Conservation (phyloP, 2,329 filamentous ascomycete genomes). For the Fusarium austroafricanum region DNA sequence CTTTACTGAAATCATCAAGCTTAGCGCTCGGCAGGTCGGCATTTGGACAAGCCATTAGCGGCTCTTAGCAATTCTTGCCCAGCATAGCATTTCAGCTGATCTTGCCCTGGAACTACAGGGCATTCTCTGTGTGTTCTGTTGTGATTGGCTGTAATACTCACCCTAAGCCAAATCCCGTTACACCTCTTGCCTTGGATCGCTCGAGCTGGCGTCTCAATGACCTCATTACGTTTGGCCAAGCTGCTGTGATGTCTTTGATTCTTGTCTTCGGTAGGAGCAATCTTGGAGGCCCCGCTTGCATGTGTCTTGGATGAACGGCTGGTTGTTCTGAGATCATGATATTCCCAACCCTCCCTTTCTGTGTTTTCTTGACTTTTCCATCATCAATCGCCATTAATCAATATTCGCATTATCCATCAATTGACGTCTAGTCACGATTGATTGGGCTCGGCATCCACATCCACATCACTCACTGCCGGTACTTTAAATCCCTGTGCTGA, state of each 20-base stretch:
- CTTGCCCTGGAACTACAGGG: constrained; percentile 12
- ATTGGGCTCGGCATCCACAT: not conserved
- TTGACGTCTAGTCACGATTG: constrained; percentile 10
- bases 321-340: constrained; percentile 12
- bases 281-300: constrained; percentile 31
- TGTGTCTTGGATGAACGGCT: not conserved
- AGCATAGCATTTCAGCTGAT: constrained; percentile 26
- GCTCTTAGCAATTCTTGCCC: constrained; percentile 27
- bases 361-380: not conserved
- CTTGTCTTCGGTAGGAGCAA: constrained; percentile 15
- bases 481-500: constrained; percentile 30
- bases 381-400: not conserved
- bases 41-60: constrained; percentile 34
- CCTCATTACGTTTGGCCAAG: constrained; percentile 32
- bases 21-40: constrained; percentile 34
- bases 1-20: not conserved
- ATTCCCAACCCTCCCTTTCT: not conserved
- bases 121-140: rapidly evolving
- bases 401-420: not conserved
- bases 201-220: constrained; percentile 33
- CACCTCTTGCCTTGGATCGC: constrained; percentile 3
- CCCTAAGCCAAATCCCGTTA: constrained; percentile 27
- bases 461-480: constrained; percentile 1
- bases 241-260: constrained; percentile 37
- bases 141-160: not conserved